Base-by-base conservation (phyloP, 1,284 basidiomycete species). In the Rhodofomes roseus region DNA sequence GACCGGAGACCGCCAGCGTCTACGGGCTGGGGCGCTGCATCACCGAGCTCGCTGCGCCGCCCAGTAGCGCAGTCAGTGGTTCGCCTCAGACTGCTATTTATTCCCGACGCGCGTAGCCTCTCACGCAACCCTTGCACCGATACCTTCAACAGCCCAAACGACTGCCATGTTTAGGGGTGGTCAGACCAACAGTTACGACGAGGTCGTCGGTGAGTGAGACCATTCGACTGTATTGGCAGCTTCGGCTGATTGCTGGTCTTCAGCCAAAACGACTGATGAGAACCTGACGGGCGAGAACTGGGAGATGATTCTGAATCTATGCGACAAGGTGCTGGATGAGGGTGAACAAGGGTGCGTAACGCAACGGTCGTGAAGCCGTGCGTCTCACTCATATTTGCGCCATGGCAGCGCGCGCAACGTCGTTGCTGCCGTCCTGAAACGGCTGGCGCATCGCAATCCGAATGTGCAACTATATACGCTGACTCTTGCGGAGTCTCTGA, bases 391-490 rank as follows among this genome's bases (percentile, higher is more conserved):
- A 11, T 11, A 25, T 41, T 25, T 50, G 56, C 59, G 57, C 37
- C 55, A 11, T 34, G 36, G 23, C 74, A 97, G 96, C 20, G 93
- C 96, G 8, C 89, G 91, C 57, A 87, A 92, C 68, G 94, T 94
- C 61, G 83, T 97, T 61, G 87, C 87, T 6, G 85, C 96, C 0
- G 75, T 98, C 53, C 83, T 96, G 70, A 98, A 96, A 76, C 91
- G 96, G 5, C 81, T 99, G 1, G 82, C 90, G 16, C 96, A 99
- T 75, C 88, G 96, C 39, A 97, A 92, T 72, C 92, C 96, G 16
- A 99, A 97, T 69, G 97, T 99, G 0, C 97, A 99, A 75, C 83
- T 98, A 1, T 98, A 96, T 70, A 86, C 95, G 9, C 85, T 99
- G n/a, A 81, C 92, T 36, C 81, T 97, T 14, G 83, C 87, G 2